Base-by-base conservation (phyloP, 495 filamentous ascomycete species). In the Aspergillus bertholletiae region DNA sequence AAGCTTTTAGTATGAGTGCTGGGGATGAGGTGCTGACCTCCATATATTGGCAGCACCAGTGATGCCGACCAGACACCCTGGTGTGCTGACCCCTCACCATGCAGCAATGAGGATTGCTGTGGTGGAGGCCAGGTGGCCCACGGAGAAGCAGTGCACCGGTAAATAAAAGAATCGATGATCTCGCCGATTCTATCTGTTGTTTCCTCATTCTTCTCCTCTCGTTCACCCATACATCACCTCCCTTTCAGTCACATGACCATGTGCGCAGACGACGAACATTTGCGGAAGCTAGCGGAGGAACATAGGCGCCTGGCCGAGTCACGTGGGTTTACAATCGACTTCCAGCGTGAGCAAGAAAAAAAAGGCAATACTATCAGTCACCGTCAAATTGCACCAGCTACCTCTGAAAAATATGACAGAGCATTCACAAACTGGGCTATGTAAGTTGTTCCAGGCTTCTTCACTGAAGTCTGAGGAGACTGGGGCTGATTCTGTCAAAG, bases 261-360 rank as follows among this genome's bases (percentile, higher is more conserved):
- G 49, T 8, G 15, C 23, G 12, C 17, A 12, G 37, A 52, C 21
- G n/a, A n/a, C n/a, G 24, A 43, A 24, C 35, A 43, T 12, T 24
- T 32, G 3, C 3, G 8, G 8, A 32, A 44, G 28, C 37, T 43
- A n/a, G 43, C 58, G 15, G 17, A 65, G 11, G 49, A 62, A 51
- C 51, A 41, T 20, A 53, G 30, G 17, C 37, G 57, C 57, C 54
- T 50, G 49, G 57, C 60, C 1, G 41, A 17, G 39, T 66, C 54
- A 58, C 57, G 54, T 60, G 54, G 60, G 2, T 66, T 66, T 15
- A 66, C 55, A 9, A 37, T 20, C 18, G 46, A 63, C 1, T 66
- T 60, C 28, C 39, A 66, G 44, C 23, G 58, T 9, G 9, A 58
- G 43, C 46, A 39, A 23, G 57, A 66, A 58, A n/a, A 47, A 5